Conservation (phyloP, 352 stramenopile genomes). For the Phytophthora pisi region DNA sequence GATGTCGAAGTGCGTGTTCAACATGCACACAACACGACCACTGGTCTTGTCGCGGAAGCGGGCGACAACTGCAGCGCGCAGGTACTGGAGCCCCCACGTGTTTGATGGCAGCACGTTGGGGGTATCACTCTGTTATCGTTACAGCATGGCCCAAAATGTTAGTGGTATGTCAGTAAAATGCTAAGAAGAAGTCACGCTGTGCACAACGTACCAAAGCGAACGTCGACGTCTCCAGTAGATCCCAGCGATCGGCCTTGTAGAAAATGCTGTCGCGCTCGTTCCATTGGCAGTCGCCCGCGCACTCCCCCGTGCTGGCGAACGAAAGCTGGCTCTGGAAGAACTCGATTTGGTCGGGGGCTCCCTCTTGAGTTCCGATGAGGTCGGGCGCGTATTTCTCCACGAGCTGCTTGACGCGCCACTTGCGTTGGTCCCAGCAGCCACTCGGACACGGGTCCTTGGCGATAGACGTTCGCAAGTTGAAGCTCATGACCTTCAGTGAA, state of each 20-base stretch:
- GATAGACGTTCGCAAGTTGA: constrained; percentile 72
- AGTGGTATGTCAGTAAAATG: neutral
- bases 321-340: constrained; percentile 54
- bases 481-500: constrained; percentile 67
- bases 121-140: constrained; percentile 57
- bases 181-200: neutral
- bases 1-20: constrained; percentile 85
- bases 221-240: constrained; percentile 46
- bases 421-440: constrained; percentile 70
- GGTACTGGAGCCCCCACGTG: constrained; percentile 68
- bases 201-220: constrained; percentile 61
- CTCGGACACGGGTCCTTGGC: constrained; percentile 64
- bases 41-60: constrained; percentile 52
- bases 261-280: constrained; percentile 81
- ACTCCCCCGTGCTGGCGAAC: constrained; percentile 60
- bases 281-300: constrained; percentile 54
- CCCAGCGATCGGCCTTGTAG: constrained; percentile 50
- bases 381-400: constrained; percentile 56
- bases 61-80: constrained; percentile 58
- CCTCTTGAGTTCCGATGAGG: constrained; percentile 73
- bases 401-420: constrained; percentile 45
- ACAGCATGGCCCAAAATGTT: constrained; percentile 3
- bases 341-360: constrained; percentile 55
- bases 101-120: constrained; percentile 62
- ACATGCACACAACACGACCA: constrained; percentile 54